Evolutionary conservation across 2,329 filamentous ascomycete species (phyloP).

Genomic region (Phoma sp.): DNA sequence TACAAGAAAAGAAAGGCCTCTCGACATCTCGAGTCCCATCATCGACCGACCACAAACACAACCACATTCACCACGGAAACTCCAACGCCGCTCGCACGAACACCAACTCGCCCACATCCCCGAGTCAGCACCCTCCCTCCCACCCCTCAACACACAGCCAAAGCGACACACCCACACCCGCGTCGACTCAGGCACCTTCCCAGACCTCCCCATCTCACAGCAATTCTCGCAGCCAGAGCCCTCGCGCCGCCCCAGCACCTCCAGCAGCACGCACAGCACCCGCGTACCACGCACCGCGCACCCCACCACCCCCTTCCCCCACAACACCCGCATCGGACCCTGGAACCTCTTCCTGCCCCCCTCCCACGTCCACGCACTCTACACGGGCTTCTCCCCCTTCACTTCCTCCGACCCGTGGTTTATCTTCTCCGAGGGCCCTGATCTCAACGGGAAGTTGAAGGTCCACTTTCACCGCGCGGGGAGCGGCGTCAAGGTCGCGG

Average conservation of each 20-base stretch:
- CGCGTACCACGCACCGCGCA: conserved; percentile 24
- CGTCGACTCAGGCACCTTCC: conserved; percentile 6
- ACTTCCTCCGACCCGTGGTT: conserved; percentile 42
- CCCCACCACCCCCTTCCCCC: conserved; percentile 17
- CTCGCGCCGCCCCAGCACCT: conserved; percentile 1
- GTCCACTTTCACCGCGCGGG: conserved; percentile 44
- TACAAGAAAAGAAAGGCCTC: conserved; percentile 13
- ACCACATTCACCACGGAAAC: conserved; percentile 5
- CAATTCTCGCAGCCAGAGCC: background rate
- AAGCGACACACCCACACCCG: background rate
- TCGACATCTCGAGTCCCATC: conserved; percentile 11
- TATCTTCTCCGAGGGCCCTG: conserved; percentile 44
- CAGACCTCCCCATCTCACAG: conserved; percentile 1
- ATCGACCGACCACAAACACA: conserved; percentile 1
- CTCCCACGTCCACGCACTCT: conserved; percentile 36
- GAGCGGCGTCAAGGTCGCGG: conserved; percentile 43
- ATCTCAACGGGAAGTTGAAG: conserved; percentile 42
- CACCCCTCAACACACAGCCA: background rate
- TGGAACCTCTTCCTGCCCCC: conserved; percentile 46
- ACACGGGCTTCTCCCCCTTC: conserved; percentile 36
- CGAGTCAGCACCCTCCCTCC: background rate
- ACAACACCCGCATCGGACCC: conserved; percentile 24
- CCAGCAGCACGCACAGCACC: background rate
- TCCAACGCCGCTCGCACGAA: conserved; percentile 14
- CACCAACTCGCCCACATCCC: background rate